These are phyloP conservation scores for Boletus tomentosulus DNA, from an alignment of 768 basidiomycete genomes.

Conservation along the genomic window DNA sequence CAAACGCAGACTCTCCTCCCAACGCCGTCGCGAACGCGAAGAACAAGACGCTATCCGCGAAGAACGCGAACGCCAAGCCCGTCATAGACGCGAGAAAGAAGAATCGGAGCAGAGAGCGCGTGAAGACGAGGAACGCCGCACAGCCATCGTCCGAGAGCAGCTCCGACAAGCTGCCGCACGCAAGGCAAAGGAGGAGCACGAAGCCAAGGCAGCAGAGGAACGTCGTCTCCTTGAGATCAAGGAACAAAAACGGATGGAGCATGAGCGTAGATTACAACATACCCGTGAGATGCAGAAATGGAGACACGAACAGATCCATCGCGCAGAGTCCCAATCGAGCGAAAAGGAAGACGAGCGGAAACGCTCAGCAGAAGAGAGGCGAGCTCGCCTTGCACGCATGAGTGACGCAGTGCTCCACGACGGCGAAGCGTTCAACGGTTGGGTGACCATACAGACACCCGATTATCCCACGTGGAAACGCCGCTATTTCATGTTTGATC, in stretches of 20 bases:
- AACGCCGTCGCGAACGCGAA: constrained; percentile 31
- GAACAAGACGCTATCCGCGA: constrained; percentile 41
- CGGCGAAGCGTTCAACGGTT: constrained; percentile 45
- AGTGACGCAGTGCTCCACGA: constrained; percentile 42
- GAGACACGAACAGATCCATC: constrained; percentile 45
- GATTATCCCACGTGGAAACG: constrained; percentile 58
- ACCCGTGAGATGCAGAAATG: constrained; percentile 49
- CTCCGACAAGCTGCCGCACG: constrained; percentile 33
- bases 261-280: constrained; percentile 47
- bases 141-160: constrained; percentile 43
- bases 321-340: constrained; percentile 42
- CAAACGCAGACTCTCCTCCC: constrained; percentile 17
- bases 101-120: constrained; percentile 24
- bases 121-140: constrained; percentile 41
- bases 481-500: constrained; percentile 54
- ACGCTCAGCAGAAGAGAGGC: constrained; percentile 36
- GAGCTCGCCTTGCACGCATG: constrained; percentile 43
- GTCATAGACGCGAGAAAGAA: constrained; percentile 15
- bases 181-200: constrained; percentile 35
- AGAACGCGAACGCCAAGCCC: constrained; percentile 42
- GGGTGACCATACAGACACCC: constrained; percentile 58
- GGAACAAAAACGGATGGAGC: constrained; percentile 43
- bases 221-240: constrained; percentile 40
- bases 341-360: constrained; percentile 41
- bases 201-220: constrained; percentile 46